Evolutionary conservation across 805 yeast genomes (phyloP), one percentile per base, ranked within the genome.

Genomic region (Cyberlindnera subsufficiens): DNA sequence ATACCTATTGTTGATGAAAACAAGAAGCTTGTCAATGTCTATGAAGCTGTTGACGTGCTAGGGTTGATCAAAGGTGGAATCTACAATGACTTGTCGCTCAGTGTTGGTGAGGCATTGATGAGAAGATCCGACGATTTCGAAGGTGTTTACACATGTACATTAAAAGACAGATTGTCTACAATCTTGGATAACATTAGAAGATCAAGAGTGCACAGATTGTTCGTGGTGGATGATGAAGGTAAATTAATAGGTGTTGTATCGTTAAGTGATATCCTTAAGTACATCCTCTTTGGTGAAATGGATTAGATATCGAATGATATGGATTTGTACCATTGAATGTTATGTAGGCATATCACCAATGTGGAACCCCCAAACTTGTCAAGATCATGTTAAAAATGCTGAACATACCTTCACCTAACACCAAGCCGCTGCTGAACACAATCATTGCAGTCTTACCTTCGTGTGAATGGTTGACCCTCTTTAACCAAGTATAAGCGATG

Each of bases 141-240:
- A 64, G 99, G 99, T 45, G 98, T 93, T 13, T 87, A 89, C 65
- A 93, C 98, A 0, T 93, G 99, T 65, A 87, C 97, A 0, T 72
- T 80, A 51, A 75, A 80, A 52, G 99, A 93, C 61, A 75, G 90
- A 49, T 68, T 93, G 44, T 83, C 91, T 47, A 87, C 95, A 14
- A 84, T 93, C 44, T 75, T 93, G 80, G 96, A 90, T 60, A 90
- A 96, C 30, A 88, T 93, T 46, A 77, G 97, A 56, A 85, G 89
- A 54, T 82, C 95, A 30, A 77, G 98, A 53, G 74, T 93, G 47
- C 97, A 93, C 61, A 75, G 99, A 62, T 75, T 93, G 58, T 87
- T 90, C 57, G 89, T 93, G 27, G 96, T 93, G 25, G 96, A 93
- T 61, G 82, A 78, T n/a, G 73, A 75, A 17, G 91, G 95, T 8